A percentile compares a stretch with the other conserved stretches of the same genome.
phyloP scores from a whole-genome alignment of 108 stramenopile species.

The Nitzschia sp. region DNA sequence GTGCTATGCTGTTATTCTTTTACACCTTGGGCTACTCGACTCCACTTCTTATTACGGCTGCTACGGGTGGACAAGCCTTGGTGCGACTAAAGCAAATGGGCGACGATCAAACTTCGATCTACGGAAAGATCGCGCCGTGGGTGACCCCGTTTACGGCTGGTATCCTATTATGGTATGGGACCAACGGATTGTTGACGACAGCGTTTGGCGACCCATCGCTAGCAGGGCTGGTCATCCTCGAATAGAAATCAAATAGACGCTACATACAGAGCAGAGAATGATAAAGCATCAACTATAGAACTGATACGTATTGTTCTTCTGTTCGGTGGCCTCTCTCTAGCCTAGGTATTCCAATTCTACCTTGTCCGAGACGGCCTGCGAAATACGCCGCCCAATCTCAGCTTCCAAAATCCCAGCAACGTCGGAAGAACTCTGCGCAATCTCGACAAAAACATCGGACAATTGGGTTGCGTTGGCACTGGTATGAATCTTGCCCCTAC shows the following conservation, averaged over 20 bases:
- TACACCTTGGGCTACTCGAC: conserved; percentile 84
- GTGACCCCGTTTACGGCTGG: conserved; percentile 77
- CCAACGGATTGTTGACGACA: conserved; percentile 71
- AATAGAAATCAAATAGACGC: background rate
- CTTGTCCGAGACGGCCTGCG: conserved; percentile 57
- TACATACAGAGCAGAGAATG: no score
- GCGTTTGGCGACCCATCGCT: conserved; percentile 80
- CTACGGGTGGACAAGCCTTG: conserved; percentile 75
- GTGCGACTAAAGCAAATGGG: conserved; percentile 53
- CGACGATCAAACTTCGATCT: conserved; percentile 33
- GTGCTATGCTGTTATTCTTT: conserved; percentile 58
- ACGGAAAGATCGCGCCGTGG: conserved; percentile 56
- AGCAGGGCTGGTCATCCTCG: conserved; percentile 37
- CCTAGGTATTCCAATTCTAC: conserved; percentile 55
- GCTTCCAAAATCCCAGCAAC: conserved; percentile 50
- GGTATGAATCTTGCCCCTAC: conserved; percentile 40
- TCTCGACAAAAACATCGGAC: conserved; percentile 46
- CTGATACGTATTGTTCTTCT: background rate
- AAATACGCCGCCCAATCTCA: conserved; percentile 57
- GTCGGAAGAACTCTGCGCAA: conserved; percentile 34
- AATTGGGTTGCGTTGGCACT: conserved; percentile 46
- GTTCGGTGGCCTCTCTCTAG: background rate
- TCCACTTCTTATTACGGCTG: conserved; percentile 67
- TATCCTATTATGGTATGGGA: conserved; percentile 74
- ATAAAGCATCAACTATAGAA: background rate